Base-by-base conservation (phyloP, 2,329 filamentous ascomycete species). In the Bipolaris oryzae region DNA sequence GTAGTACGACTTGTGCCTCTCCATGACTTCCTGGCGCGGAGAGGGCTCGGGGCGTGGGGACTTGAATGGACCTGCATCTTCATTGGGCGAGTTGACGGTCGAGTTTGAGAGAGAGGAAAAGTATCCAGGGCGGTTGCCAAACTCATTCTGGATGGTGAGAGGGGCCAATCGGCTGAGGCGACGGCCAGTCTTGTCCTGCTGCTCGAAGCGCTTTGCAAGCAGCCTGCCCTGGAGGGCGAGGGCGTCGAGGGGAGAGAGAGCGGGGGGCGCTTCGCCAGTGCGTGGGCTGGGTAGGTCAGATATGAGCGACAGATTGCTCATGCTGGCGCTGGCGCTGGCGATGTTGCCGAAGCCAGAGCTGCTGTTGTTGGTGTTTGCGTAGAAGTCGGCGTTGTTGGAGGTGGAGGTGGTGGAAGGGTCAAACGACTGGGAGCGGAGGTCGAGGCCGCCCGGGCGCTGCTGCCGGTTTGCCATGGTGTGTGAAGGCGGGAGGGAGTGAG, bases 171-270 rank as follows among this genome's bases (percentile, higher is more conserved):
- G 86, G 78, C 93, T 97, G 78, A 97, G 85, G 55, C 93, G 86
- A 63, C 88, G 87, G 47, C 91, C 92, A 60, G 85, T 85, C 71
- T 85, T 87, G 57, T 78, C 77, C 70, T 86, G 85, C 62, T 95
- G 89, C 75, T 96, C 89, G 59, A 99, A 86, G 77, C 96, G 90
- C 77, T 87, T 90, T 37, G 92, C 92, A 49, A 99, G 84, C 67
- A 96, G 80, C 55, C 94, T 89, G 68, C 93, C 96, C 73, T 98
- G 94, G 60, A 94, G 84, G 20, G 94, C 94, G 74, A 99, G 96
- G 45, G 94, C 94, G 82, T 99, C 95, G 63, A 99, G 85, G 10
- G 95, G 95, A 7, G 95, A 98, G 54, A 98, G 83, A 50, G 95
- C 90, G 5, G 95, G 95, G 18, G 95, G 94, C 1, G 90, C 85